Evolutionary conservation across 164 flowering plant species (phyloP), one percentile per base, ranked within the genome.

Genomic region (Tetracentron sinense): DNA sequence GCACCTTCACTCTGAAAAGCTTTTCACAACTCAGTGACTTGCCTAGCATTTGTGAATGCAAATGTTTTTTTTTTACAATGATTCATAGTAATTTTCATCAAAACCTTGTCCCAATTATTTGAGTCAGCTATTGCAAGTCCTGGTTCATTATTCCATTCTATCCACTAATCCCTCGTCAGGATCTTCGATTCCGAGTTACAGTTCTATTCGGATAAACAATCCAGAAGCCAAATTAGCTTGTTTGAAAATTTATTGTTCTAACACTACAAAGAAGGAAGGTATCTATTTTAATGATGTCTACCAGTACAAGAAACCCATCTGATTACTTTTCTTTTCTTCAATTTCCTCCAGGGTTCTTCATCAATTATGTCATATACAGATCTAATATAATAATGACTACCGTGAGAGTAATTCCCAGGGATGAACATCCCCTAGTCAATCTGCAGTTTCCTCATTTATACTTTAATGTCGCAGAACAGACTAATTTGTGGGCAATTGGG

Each of bases 181-280:
- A n/a, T n/a, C n/a, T n/a, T n/a, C n/a, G n/a, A n/a, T n/a, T n/a
- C n/a, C n/a, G n/a, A n/a, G n/a, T n/a, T n/a, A n/a, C n/a, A n/a
- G n/a, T n/a, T n/a, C n/a, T n/a, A n/a, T n/a, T n/a, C n/a, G n/a
- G n/a, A n/a, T n/a, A n/a, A n/a, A n/a, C n/a, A n/a, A n/a, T n/a
- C n/a, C n/a, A 38, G 14, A 38, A 38, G 42, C 26, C 38, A 55
- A 28, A 28, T 44, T 60, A 20, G 42, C 60, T 65, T 48, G 3
- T 25, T 44, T 46, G 23, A 56, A 38, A 20, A 44, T 54, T 67
- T 60, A 53, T 67, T 67, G 42, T 44, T 53, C 60, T 53, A 52
- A 28, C 16, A 53, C 54, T 60, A 67, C 60, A 67, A 60, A 67
- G 70, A 67, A 67, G n/a, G 17, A 38, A 38, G 38, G 38, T 33